Evolutionary conservation across 163 green algal genomes (phyloP).

Genomic region (Coccomyxa subellipsoidea): DNA sequence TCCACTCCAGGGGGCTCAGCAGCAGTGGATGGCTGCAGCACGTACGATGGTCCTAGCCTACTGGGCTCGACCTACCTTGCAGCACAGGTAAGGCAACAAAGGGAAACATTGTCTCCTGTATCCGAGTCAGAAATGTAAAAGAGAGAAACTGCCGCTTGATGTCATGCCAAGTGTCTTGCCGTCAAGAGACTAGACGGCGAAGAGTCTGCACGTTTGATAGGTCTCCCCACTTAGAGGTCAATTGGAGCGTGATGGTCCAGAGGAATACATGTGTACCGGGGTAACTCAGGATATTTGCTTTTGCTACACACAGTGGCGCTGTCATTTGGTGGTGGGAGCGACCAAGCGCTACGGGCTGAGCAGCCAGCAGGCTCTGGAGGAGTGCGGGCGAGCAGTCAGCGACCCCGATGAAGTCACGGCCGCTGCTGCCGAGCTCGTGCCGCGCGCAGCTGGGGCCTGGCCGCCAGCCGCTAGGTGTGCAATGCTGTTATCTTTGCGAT

Average conservation of each 20-base stretch:
- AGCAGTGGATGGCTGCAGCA: not conserved
- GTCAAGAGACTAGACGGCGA: no score
- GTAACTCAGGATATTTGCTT: no score
- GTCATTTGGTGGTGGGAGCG: constrained; percentile 63
- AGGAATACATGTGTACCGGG: no score
- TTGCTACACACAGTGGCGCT: constrained; percentile 39
- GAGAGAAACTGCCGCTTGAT: constrained; percentile 51
- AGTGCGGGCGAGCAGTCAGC: constrained; percentile 21
- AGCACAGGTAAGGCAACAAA: not conserved
- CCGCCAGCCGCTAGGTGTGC: constrained; percentile 35
- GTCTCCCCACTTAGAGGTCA: no score
- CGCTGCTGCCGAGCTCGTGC: constrained; percentile 35
- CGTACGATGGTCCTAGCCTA: not conserved
- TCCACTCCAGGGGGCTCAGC: not conserved
- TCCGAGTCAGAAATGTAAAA: constrained; percentile 55
- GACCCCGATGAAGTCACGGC: constrained; percentile 12
- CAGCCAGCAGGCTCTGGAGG: constrained; percentile 7
- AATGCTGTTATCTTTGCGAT: not conserved
- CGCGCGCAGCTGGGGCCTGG: constrained; percentile 48
- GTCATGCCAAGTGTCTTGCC: not conserved
- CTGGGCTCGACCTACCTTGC: constrained; percentile 2
- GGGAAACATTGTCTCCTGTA: constrained; percentile 14
- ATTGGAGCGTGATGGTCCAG: no score
- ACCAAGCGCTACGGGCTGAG: constrained; percentile 50
- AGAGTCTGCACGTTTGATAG: no score